These are phyloP conservation scores for Viridothelium virens DNA, from an alignment of 495 filamentous ascomycete genomes.

Conservation along the genomic window DNA sequence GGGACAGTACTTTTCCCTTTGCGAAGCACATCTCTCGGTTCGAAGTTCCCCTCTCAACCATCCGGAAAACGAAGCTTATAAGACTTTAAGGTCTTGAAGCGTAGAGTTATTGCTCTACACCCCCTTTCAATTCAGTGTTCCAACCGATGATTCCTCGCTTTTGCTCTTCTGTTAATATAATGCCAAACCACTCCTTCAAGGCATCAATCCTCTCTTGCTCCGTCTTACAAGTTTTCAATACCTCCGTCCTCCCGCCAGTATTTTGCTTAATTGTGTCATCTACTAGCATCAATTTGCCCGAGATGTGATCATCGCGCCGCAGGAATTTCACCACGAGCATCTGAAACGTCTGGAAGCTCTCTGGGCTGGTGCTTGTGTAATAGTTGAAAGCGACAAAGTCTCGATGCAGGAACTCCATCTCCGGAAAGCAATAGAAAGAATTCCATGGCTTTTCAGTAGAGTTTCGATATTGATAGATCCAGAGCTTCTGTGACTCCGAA, in stretches of 20 bases:
- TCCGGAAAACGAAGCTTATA: too few relatives aligned
- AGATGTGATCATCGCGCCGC: slow-evolving; percentile 32
- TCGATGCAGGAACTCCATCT: slow-evolving; percentile 50
- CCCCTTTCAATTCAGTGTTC: not conserved
- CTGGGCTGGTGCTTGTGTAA: slow-evolving; percentile 41
- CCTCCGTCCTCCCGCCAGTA: slow-evolving; percentile 41
- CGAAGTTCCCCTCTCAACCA: too few relatives aligned
- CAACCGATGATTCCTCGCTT: slow-evolving; percentile 27
- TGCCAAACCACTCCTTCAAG: slow-evolving; percentile 29
- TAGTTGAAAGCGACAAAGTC: slow-evolving; percentile 64
- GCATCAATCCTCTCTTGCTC: slow-evolving; percentile 32
- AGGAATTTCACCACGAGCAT: slow-evolving; percentile 53
- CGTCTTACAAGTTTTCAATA: slow-evolving; percentile 24
- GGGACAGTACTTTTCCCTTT: too few relatives aligned
- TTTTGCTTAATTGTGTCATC: slow-evolving; percentile 51
- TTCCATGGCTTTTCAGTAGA: slow-evolving; percentile 43
- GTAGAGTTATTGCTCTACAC: too few relatives aligned
- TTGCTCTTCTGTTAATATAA: slow-evolving; percentile 29
- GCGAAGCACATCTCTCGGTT: too few relatives aligned
- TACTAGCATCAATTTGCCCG: slow-evolving; percentile 53
- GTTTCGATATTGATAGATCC: slow-evolving; percentile 58
- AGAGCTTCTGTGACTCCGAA: slow-evolving; percentile 36
- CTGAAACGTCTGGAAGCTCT: slow-evolving; percentile 43
- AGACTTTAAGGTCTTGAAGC: too few relatives aligned
- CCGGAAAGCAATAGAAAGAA: slow-evolving; percentile 52